Conservation (phyloP, 257 asterid species). For the Cinchona pubescens region DNA sequence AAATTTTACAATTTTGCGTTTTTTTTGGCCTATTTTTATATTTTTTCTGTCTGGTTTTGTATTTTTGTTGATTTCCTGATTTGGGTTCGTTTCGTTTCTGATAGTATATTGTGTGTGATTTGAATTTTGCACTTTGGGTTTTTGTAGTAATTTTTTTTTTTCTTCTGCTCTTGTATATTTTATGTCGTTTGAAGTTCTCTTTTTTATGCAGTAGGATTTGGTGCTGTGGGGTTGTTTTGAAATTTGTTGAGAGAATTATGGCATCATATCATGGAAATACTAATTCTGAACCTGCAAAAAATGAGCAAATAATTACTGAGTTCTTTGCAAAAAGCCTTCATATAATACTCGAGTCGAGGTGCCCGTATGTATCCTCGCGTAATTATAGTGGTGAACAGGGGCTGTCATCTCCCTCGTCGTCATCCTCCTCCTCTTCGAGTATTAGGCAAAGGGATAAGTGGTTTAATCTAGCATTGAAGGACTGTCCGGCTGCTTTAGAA, state of each 20-base stretch:
- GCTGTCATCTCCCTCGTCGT: conserved; percentile 64
- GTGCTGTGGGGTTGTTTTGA: conserved; percentile 2
- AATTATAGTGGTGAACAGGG: conserved; percentile 76
- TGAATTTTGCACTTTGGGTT: too few relatives aligned
- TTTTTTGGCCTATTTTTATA: neutral
- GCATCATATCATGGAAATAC: conserved; percentile 56
- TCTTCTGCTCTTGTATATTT: neutral
- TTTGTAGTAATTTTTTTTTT: too few relatives aligned
- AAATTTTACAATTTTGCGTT: neutral
- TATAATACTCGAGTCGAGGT: conserved; percentile 82
- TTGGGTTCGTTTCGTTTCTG: neutral
- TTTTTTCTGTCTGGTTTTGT: neutral
- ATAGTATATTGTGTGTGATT: too few relatives aligned
- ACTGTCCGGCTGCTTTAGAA: conserved; percentile 82
- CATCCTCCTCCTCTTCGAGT: conserved; percentile 64
- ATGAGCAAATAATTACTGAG: conserved; percentile 88
- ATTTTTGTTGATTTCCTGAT: neutral
- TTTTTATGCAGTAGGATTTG: neutral
- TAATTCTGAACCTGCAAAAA: conserved; percentile 69
- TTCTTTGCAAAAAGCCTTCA: conserved; percentile 85
- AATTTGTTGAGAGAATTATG: conserved; percentile 32
- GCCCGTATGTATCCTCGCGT: conserved; percentile 78
- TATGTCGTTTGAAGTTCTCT: neutral
- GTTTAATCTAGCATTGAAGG: conserved; percentile 79
- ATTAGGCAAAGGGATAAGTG: conserved; percentile 81